Evolutionary conservation across 1,284 basidiomycete species (phyloP).

Genomic region (Fomitopsis pinicola): DNA sequence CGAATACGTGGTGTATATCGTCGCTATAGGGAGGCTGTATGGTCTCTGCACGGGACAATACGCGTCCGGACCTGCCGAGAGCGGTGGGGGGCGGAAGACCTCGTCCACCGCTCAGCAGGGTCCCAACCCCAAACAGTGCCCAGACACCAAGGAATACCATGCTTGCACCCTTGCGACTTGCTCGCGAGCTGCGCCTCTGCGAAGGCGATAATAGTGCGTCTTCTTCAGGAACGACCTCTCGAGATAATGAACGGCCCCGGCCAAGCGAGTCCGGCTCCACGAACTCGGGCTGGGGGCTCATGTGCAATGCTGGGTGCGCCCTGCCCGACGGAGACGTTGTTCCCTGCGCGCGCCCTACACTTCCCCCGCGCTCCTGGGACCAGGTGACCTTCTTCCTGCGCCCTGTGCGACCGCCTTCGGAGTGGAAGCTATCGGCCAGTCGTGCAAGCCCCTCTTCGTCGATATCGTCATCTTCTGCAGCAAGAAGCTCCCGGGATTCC

Average conservation of each 20-base stretch:
- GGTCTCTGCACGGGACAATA: slow-evolving; percentile 19
- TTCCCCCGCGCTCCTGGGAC: slow-evolving; percentile 51
- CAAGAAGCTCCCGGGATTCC: slow-evolving; percentile 14
- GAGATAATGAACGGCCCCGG: slow-evolving; percentile 45
- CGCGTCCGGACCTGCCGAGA: slow-evolving; percentile 26
- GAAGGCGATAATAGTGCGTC: slow-evolving; percentile 22
- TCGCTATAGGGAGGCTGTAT: slow-evolving; percentile 4
- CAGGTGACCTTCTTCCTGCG: slow-evolving; percentile 57
- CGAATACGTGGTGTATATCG: background rate
- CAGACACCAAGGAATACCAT: slow-evolving; percentile 74
- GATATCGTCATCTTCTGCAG: slow-evolving; percentile 45
- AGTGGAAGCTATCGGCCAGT: slow-evolving; percentile 68
- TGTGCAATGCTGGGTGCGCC: slow-evolving; percentile 29
- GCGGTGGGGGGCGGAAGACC: slow-evolving; percentile 18
- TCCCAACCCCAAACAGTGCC: slow-evolving; percentile 63
- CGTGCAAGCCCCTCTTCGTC: slow-evolving; percentile 49
- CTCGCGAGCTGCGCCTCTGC: slow-evolving; percentile 43
- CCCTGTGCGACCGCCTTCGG: slow-evolving; percentile 49
- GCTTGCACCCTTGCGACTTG: slow-evolving; percentile 57
- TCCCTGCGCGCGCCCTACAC: slow-evolving; percentile 32
- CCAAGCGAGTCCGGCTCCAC: slow-evolving; percentile 25
- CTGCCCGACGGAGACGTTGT: slow-evolving; percentile 17
- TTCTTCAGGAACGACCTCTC: slow-evolving; percentile 17
- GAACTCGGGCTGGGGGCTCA: slow-evolving; percentile 21
- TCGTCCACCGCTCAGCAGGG: slow-evolving; percentile 32